phyloP scores from a whole-genome alignment of 805 yeast species.

The Limtongia smithiae region DNA sequence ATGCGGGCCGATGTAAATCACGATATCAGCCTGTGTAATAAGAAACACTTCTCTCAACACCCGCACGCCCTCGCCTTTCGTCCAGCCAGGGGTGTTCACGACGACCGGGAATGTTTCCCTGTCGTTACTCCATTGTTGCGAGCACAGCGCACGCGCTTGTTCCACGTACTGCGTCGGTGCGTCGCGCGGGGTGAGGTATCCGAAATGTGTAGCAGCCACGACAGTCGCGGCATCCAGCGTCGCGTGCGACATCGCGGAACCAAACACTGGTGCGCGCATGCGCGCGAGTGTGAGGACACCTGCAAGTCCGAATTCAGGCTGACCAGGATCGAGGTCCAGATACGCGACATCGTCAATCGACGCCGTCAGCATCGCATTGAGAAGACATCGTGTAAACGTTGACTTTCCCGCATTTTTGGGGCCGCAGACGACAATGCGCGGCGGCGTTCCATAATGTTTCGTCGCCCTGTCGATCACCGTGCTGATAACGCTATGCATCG shows the following conservation, averaged over 20 bases:
- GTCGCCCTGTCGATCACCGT: too few species aligned
- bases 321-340: constrained; percentile 86
- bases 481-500: too few species aligned
- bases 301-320: constrained; percentile 72
- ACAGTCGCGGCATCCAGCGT: constrained; percentile 15
- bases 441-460: too few species aligned
- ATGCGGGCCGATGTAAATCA: constrained; percentile 50
- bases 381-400: constrained; percentile 54
- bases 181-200: constrained; percentile 65
- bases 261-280: constrained; percentile 44
- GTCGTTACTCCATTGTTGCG: neutral
- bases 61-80: constrained; percentile 78
- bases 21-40: constrained; percentile 50
- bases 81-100: constrained; percentile 87
- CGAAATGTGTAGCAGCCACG: constrained; percentile 46
- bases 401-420: constrained; percentile 82
- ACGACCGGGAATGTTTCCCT: constrained; percentile 42
- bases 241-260: constrained; percentile 40
- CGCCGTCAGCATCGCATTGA: constrained; percentile 39
- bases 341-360: constrained; percentile 35
- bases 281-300: constrained; percentile 53
- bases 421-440: constrained; percentile 48
- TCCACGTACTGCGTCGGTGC: constrained; percentile 55
- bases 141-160: constrained; percentile 44
- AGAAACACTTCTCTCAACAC: constrained; percentile 48